A percentile compares a stretch with the other conserved stretches of the same genome.
phyloP scores from a whole-genome alignment of 2,329 filamentous ascomycete species.

The Pseudogymnoascus sp. region DNA sequence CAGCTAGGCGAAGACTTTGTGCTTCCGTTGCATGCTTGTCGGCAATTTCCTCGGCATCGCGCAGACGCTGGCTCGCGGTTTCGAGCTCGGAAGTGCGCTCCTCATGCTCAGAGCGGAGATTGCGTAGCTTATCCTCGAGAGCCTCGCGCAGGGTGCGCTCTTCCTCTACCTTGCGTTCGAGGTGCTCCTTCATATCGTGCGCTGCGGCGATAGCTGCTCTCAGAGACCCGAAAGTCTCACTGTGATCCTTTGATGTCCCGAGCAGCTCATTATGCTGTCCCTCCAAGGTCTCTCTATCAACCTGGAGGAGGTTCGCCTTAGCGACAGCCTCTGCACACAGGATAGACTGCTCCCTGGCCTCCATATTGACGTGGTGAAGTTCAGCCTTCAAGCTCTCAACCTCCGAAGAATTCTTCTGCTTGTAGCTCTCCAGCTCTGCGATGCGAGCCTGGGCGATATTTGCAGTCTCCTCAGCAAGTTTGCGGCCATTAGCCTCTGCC shows the following conservation, averaged over 20 bases:
- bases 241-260: conserved; percentile 63
- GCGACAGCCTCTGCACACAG: conserved; percentile 70
- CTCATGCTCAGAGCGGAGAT: conserved; percentile 78
- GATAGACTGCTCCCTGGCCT: conserved; percentile 75
- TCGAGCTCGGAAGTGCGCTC: conserved; percentile 72
- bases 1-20: conserved; percentile 72
- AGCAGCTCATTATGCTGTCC: conserved; percentile 61
- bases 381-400: conserved; percentile 80
- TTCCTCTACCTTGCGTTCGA: conserved; percentile 78
- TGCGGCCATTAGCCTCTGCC: conserved; percentile 72
- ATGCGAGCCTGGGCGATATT: conserved; percentile 78
- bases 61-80: conserved; percentile 63
- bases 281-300: conserved; percentile 79
- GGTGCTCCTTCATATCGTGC: conserved; percentile 64
- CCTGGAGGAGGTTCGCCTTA: conserved; percentile 64
- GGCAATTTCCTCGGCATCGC: conserved; percentile 80
- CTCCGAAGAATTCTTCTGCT: conserved; percentile 77
- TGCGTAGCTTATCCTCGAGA: conserved; percentile 69
- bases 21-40: conserved; percentile 86
- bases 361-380: conserved; percentile 71
- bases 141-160: conserved; percentile 70
- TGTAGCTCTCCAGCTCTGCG: conserved; percentile 74
- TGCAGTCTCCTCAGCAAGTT: conserved; percentile 82
- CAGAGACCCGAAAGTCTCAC: conserved; percentile 65
- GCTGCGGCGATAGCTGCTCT: conserved; percentile 74